Base-by-base conservation (phyloP, 164 flowering plant species). In the Berberis thunbergii region DNA sequence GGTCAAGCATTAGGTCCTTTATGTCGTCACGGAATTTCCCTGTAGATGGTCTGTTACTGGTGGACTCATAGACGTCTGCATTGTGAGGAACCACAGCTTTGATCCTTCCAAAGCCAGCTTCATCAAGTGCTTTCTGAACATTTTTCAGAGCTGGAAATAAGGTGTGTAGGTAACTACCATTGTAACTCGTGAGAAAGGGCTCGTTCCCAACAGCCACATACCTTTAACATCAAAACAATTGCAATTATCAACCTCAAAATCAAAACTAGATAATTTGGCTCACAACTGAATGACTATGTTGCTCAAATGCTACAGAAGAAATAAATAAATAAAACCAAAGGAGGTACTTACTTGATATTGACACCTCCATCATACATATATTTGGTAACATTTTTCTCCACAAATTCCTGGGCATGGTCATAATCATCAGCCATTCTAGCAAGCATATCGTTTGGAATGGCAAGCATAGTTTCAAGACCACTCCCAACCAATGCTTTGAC, bases 141-240 rank as follows among this genome's bases (percentile, higher is more conserved):
- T 93, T 93, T 63, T 80, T 70, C 54, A 93, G 62, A 1, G 96
- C 95, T 0, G 98, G 98, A 9, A 85, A 73, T 41, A 87, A 84
- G 44, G 72, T 41, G 12, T 80, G 74, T 49, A 73, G 2, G 69
- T 72, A 84, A 55, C 78, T 71, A 2, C 83, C 85, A 55, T 93
- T 90, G 81, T 93, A 93, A 52, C 83, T 61, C 60, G 67, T 69
- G 6, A 90, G 74, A 62, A 90, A 88, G 49, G 97, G 97, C 67
- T 93, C 97, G 62, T 93, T 93, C 45, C 97, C 98, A 53, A 93
- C 96, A 2, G 92, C 98, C 0, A 88, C 89, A 61, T 88, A 90
- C 70, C 97, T 93, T 73, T 44, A 68, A 59, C 43, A 26, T 50
- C 44, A 11, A 50, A 41, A 26, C n/a, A 12, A 2, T 52, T 2